phyloP scores from a whole-genome alignment of 2,329 filamentous ascomycete genomes.

The Trichoderma afroharzianum region DNA sequence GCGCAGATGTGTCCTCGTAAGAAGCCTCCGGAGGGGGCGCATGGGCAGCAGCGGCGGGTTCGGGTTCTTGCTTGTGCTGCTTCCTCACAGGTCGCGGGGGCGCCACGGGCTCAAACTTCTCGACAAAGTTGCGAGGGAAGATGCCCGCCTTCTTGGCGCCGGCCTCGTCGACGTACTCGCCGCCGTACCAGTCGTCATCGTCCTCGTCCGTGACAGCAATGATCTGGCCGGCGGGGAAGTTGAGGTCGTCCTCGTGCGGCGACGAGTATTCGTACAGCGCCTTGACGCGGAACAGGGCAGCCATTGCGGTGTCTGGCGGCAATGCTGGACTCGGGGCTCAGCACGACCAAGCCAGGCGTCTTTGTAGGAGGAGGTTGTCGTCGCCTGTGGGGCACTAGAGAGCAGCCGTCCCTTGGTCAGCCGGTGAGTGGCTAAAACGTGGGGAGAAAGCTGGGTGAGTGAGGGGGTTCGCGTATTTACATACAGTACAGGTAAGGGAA shows the following conservation, averaged over 20 bases:
- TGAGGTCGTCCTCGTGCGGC: slow-evolving; percentile 90
- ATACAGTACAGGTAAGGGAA: neutral
- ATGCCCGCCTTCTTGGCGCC: slow-evolving; percentile 79
- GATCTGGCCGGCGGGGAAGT: slow-evolving; percentile 79
- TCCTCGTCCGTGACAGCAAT: slow-evolving; percentile 92
- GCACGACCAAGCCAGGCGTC: slow-evolving; percentile 11
- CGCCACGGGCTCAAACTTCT: slow-evolving; percentile 87
- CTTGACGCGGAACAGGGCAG: slow-evolving; percentile 86
- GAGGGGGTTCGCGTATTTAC: slow-evolving; percentile 9
- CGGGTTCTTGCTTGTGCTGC: slow-evolving; percentile 62
- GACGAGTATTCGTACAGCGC: slow-evolving; percentile 93
- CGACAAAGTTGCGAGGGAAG: slow-evolving; percentile 96
- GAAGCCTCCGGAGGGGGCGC: slow-evolving; percentile 29
- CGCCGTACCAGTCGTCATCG: slow-evolving; percentile 89
- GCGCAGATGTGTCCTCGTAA: slow-evolving; percentile 31
- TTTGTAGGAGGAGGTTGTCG: slow-evolving; percentile 19
- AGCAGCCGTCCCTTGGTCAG: slow-evolving; percentile 13
- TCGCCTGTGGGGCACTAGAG: slow-evolving; percentile 16
- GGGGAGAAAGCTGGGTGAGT: slow-evolving; percentile 9
- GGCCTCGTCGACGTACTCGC: slow-evolving; percentile 75
- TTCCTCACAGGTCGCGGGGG: slow-evolving; percentile 79
- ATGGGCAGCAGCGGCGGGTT: slow-evolving; percentile 33
- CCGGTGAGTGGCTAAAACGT: slow-evolving; percentile 17
- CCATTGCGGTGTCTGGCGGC: slow-evolving; percentile 51
- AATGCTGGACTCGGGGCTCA: slow-evolving; percentile 7